A percentile compares a stretch with the other conserved stretches of the same genome.
phyloP scores from a whole-genome alignment of 495 filamentous ascomycete species.

The Xylaria longipes region DNA sequence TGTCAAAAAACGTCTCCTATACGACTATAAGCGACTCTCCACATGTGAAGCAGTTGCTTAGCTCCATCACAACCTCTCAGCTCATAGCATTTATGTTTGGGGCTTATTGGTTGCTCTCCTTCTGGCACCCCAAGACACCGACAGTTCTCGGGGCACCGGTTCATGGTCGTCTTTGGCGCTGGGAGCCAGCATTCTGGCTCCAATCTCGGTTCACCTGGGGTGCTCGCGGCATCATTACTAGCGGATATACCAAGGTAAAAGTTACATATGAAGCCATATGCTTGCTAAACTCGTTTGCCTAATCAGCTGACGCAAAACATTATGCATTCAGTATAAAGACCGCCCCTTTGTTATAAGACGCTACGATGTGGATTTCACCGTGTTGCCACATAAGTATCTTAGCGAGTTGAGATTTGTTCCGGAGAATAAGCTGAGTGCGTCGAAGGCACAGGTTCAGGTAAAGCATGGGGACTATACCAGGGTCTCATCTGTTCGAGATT shows the following conservation, averaged over 20 bases:
- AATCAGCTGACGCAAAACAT: not conserved
- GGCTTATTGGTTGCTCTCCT: not conserved
- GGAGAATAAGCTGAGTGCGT: not conserved
- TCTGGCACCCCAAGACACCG: not conserved
- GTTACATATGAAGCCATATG: not conserved
- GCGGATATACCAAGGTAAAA: not conserved
- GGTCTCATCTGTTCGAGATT: not conserved
- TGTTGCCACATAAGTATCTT: not conserved
- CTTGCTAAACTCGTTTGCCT: not conserved
- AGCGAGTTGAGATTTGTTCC: not conserved
- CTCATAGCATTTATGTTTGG: not conserved
- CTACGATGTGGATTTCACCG: not conserved
- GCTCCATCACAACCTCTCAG: not conserved
- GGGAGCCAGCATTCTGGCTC: constrained; percentile 3
- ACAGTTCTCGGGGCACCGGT: not conserved
- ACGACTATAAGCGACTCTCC: not conserved
- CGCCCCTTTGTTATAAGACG: not conserved
- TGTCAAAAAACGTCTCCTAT: not conserved
- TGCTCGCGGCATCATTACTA: not conserved
- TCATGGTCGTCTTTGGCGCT: constrained; percentile 4
- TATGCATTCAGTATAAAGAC: not conserved
- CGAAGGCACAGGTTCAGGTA: not conserved
- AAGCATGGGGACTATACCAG: not conserved
- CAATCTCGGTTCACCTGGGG: constrained; percentile 2
- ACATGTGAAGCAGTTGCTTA: not conserved